These are phyloP conservation scores for Epicoccum sorghinum DNA, from an alignment of 2,329 filamentous ascomycete species.

Conservation along the genomic window DNA sequence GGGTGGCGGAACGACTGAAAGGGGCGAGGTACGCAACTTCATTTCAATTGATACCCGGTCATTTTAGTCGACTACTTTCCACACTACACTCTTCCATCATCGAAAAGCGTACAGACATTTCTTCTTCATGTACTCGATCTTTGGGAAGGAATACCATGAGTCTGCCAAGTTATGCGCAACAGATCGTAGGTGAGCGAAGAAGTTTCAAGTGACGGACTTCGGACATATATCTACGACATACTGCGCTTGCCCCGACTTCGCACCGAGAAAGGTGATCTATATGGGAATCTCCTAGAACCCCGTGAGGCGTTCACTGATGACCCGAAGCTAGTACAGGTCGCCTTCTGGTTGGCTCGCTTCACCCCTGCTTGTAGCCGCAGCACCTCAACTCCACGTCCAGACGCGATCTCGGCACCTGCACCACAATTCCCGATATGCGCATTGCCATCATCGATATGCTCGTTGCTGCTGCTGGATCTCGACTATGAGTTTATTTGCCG, in stretches of 20 bases:
- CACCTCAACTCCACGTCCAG: neutral
- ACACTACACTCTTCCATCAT: neutral
- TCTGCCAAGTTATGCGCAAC: neutral
- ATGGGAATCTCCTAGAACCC: neutral
- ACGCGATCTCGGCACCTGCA: neutral
- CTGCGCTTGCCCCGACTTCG: neutral
- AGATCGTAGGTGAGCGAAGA: neutral
- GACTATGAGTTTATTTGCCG: neutral
- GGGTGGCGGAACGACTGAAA: constrained; percentile 56
- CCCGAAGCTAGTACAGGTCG: constrained; percentile 5
- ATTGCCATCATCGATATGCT: neutral
- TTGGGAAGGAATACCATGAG: neutral
- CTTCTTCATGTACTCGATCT: too few species aligned
- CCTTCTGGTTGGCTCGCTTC: constrained; percentile 5
- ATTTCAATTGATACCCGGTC: constrained; percentile 19
- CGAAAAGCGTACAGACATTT: too few species aligned
- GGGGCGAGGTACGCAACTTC: neutral
- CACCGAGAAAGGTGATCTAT: constrained; percentile 3
- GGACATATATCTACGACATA: neutral
- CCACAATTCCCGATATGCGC: neutral
- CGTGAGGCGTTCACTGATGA: constrained; percentile 14
- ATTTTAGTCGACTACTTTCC: neutral
- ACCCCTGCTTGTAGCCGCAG: constrained; percentile 7
- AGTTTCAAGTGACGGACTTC: constrained; percentile 16
- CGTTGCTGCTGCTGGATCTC: neutral